Base-by-base conservation (phyloP, 2,329 filamentous ascomycete species). In the Parafenestella ontariensis region DNA sequence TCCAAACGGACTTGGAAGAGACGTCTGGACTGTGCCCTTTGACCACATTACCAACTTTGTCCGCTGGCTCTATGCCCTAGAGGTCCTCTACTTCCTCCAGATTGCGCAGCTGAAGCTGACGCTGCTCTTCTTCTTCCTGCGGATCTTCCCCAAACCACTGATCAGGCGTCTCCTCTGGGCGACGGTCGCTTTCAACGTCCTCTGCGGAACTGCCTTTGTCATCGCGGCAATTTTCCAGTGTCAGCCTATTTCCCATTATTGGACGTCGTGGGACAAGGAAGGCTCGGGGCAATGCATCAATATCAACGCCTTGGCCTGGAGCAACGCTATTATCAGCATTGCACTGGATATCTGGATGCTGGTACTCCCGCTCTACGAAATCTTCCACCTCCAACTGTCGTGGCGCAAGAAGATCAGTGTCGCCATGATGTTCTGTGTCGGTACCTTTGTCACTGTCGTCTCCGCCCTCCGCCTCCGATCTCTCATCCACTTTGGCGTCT, bases 1-100 rank as follows among this genome's bases (percentile, higher is more conserved):
- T 8, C 47, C 53, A 1, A 66, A 66, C n/a, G 83, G 83, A 1
- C 68, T 84, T 7, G 82, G 83, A 6, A 75, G 65, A 17, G 83
- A 85, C 43, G 74, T 84, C 15, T 85, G 82, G 82, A 82, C 80
- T 0, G 55, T 85, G 4, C 54, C 71, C 0, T 66, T 74, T 0
- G 64, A 74, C 0, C 60, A 76, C 15, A 77, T 86, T 41, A 81
- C 77, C 24, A 64, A 66, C 0, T 82, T 85, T 24, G 66, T 75
- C 28, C 52, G 58, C 40, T 64, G 58, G 40, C 68, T 75, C 43
- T 76, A 73, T 58, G 57, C 66, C 10, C 56, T 70, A 42, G 70
- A 74, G 46, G 56, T 74, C 2, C 56, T 75, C 10, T 76, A 76
- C 58, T 73, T 73, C 49, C 59, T 68, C 10, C 64, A 69, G 10